Percentiles rank a stretch among this genome's conserved stretches.
Evolutionary conservation across 768 basidiomycete species (phyloP).

Genomic region (Termitomyces sp.): DNA sequence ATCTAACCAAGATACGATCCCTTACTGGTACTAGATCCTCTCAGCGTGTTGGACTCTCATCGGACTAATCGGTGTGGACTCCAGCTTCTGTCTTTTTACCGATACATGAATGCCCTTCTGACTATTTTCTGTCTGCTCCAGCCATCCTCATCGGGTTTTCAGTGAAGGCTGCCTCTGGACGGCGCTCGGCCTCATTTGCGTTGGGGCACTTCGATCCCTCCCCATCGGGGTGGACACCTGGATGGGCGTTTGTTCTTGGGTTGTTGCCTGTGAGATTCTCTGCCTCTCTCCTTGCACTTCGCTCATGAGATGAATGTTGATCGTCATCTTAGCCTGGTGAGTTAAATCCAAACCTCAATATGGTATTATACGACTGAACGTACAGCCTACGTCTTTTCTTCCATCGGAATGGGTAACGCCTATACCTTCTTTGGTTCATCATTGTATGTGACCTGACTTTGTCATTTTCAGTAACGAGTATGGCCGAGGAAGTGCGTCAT

Average conservation of each 20-base stretch:
- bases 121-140: slow-evolving; percentile 16
- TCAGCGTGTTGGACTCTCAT: slow-evolving; percentile 64
- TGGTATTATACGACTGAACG: neutral
- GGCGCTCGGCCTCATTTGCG: slow-evolving; percentile 53
- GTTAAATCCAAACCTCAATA: neutral
- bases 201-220: slow-evolving; percentile 59
- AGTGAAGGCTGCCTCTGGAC: slow-evolving; percentile 53
- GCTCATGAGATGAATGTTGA: neutral
- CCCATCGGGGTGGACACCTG: slow-evolving; percentile 63
- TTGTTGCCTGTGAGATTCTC: slow-evolving; percentile 45
- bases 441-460: neutral
- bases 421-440: neutral
- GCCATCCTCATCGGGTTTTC: slow-evolving; percentile 59
- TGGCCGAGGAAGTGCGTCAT: slow-evolving; percentile 68
- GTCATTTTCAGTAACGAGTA: slow-evolving; percentile 46
- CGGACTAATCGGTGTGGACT: slow-evolving; percentile 45
- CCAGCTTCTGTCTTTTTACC: neutral
- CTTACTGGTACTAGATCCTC: slow-evolving; percentile 36
- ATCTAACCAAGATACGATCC: neutral
- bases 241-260: slow-evolving; percentile 70
- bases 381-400: slow-evolving; percentile 53
- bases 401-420: slow-evolving; percentile 59
- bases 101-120: neutral
- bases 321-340: slow-evolving; percentile 31
- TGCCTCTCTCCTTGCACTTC: neutral